These are phyloP conservation scores for Cymbidium sinense DNA, from an alignment of 106 monocot genomes.

Conservation along the genomic window DNA sequence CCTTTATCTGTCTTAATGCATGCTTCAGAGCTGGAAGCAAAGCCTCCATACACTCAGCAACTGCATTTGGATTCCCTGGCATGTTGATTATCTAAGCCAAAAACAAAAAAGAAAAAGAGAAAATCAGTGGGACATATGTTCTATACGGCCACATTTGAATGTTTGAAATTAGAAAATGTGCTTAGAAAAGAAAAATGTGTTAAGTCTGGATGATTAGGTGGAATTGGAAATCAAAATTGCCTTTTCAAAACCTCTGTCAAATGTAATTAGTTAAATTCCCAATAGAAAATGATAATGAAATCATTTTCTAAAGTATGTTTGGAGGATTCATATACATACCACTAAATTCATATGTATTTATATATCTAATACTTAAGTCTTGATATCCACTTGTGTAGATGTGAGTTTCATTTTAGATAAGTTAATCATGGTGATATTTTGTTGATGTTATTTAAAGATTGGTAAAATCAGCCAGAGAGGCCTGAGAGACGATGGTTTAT, in stretches of 20 bases:
- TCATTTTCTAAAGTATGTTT: neutral
- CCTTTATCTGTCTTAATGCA: constrained; percentile 79
- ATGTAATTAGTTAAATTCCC: neutral
- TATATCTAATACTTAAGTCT: no score
- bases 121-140: no score
- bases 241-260: neutral
- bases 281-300: neutral
- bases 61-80: constrained; percentile 96
- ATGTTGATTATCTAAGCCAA: constrained; percentile 79
- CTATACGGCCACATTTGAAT: neutral
- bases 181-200: neutral
- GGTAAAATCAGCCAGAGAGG: no score
- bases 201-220: neutral
- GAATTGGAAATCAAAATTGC: neutral
- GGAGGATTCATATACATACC: no score
- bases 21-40: constrained; percentile 76
- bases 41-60: constrained; percentile 89
- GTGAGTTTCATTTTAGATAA: no score
- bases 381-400: no score
- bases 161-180: neutral
- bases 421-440: no score
- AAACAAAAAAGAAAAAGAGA: neutral
- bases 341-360: no score
- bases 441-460: no score
- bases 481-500: no score